Evolutionary conservation across 2,329 filamentous ascomycete species (phyloP), one percentile per base, ranked within the genome.

Genomic region (Botryotinia narcissicola): DNA sequence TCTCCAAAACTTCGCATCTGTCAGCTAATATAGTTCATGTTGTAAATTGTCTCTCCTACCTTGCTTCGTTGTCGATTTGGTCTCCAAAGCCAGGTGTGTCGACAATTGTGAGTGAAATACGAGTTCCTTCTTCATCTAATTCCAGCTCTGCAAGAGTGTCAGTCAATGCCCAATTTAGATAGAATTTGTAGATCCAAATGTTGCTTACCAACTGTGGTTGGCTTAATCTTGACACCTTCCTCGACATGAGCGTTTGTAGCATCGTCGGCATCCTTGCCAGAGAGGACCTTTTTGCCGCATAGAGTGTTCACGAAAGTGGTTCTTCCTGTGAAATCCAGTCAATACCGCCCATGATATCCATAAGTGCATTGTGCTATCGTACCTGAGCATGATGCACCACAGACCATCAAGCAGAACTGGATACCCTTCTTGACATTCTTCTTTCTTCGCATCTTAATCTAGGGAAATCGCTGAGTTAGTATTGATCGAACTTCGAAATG

Each of bases 401-500:
- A 98, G 82, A 99, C 96, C 96, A 99, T 99, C 90, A 99, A 86
- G 85, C 95, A 98, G 88, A 99, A 99, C 89, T 99, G 96, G 83
- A 99, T 98, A 83, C 96, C 96, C 78, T 82, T 82, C 77, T 82
- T 82, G 87, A 99, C 95, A 90, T 99, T 98, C 93, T 99, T 99
- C 95, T 99, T 99, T 86, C 94, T 92, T 86, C 96, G 95, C 84
- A 98, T 95, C 93, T 97, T 96, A 85, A 97, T 93, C 91, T 94
- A 84, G 76, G 80, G 77, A 79, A 63, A 73, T 51, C 63, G 74
- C 73, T 66, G 54, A 64, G 74, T 80, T 74, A 79, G 80, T 78
- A 76, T 75, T 61, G 73, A 25, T 71, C 71, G 40, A 40, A 73
- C 71, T 66, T 75, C 72, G 73, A 77, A 74, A 74, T 75, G 74